phyloP scores from a whole-genome alignment of 2,329 filamentous ascomycete genomes.

The Diaporthe ilicicola region DNA sequence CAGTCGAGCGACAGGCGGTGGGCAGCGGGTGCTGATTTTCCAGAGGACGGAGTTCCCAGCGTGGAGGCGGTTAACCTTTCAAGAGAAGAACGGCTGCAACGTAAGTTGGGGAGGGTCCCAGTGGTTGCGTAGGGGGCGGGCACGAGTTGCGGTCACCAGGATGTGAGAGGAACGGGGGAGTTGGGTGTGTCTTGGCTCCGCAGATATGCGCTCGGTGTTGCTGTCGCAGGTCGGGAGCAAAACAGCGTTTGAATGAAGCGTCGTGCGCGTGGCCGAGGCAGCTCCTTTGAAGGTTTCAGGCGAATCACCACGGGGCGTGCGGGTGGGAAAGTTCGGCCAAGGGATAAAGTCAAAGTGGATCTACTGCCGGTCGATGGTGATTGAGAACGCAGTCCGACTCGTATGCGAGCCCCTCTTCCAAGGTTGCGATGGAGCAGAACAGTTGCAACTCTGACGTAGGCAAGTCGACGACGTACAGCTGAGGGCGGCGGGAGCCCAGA shows the following conservation, averaged over 20 bases:
- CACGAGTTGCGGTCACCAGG: constrained; percentile 10
- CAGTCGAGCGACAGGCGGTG: constrained; percentile 5
- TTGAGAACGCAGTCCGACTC: constrained; percentile 10
- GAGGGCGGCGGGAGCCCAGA: background rate
- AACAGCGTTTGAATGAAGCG: constrained; percentile 2
- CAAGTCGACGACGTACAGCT: background rate
- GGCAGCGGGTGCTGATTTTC: background rate
- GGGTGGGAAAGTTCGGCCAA: constrained; percentile 14
- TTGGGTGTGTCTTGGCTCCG: constrained; percentile 1
- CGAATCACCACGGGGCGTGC: constrained; percentile 17
- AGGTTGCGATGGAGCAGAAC: constrained; percentile 4
- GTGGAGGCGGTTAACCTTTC: background rate
- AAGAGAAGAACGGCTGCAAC: background rate
- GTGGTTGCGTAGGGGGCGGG: background rate
- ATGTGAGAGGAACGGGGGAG: background rate
- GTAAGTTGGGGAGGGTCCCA: background rate
- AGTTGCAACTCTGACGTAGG: constrained; percentile 6
- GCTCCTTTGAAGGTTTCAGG: constrained; percentile 14
- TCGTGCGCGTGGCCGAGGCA: background rate
- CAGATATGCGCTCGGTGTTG: background rate
- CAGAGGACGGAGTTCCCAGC: background rate
- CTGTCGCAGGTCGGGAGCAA: constrained; percentile 1
- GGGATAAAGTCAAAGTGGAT: constrained; percentile 12
- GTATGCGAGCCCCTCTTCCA: constrained; percentile 5
- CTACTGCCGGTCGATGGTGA: background rate